Conservation (phyloP, 345 rosid genomes). For the Nasturtium officinale region DNA sequence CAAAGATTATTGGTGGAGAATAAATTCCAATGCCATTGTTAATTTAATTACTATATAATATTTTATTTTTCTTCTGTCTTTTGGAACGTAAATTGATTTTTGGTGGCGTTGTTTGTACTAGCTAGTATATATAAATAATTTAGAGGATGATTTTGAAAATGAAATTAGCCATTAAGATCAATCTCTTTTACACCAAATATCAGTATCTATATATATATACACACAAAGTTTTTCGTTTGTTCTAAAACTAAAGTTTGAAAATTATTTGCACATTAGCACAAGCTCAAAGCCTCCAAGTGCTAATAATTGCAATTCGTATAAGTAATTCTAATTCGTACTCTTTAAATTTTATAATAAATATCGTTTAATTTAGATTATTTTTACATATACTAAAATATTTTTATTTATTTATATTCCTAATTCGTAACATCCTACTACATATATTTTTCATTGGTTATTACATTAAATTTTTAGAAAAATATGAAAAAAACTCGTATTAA, state of each 20-base stretch:
- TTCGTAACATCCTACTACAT: too few species aligned
- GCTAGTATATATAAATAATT: neutral
- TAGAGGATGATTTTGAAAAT: neutral
- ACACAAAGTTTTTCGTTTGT: too few species aligned
- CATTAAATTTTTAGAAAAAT: too few species aligned
- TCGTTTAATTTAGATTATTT: too few species aligned
- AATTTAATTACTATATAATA: slow-evolving; percentile 28
- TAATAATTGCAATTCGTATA: neutral
- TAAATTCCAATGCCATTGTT: slow-evolving; percentile 44
- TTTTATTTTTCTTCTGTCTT: neutral
- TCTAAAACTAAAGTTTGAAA: too few species aligned
- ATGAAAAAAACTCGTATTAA: too few species aligned
- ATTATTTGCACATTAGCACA: neutral
- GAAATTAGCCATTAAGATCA: neutral
- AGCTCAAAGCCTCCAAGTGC: slow-evolving; percentile 3
- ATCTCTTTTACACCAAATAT: neutral
- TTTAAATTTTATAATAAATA: too few species aligned
- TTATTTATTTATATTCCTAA: too few species aligned
- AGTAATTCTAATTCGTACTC: neutral
- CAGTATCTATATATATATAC: too few species aligned
- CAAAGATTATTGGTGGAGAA: slow-evolving; percentile 38
- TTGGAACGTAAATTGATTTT: neutral
- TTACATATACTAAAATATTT: too few species aligned
- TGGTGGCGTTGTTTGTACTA: neutral
- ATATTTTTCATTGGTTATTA: too few species aligned